phyloP scores from a whole-genome alignment of 1,139 yeast species.

The Pichia cactophila region DNA sequence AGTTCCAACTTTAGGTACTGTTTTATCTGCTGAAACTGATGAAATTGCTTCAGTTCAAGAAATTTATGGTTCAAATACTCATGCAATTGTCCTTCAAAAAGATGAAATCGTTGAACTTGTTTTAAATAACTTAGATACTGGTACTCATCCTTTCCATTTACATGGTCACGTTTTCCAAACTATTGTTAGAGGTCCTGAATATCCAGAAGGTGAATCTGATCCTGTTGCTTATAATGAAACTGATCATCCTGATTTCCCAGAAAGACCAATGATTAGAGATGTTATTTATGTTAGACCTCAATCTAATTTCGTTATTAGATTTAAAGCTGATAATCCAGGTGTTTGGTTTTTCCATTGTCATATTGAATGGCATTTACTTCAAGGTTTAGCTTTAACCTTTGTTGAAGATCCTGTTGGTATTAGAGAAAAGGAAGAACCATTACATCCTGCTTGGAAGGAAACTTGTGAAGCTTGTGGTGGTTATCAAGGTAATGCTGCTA shows the following conservation, averaged over 20 bases:
- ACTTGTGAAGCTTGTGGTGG: conserved; percentile 50
- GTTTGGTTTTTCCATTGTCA: conserved; percentile 64
- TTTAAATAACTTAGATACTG: conserved; percentile 69
- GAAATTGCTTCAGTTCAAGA: conserved; percentile 44
- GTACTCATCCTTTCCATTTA: conserved; percentile 88
- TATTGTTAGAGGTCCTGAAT: conserved; percentile 42
- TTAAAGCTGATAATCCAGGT: conserved; percentile 54
- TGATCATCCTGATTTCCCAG: conserved; percentile 51
- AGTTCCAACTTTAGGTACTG: conserved; percentile 76
- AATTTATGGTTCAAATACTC: conserved; percentile 76
- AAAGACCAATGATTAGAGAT: conserved; percentile 43
- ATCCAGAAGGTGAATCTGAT: conserved; percentile 34
- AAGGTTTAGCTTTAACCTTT: conserved; percentile 47
- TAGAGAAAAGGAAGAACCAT: conserved; percentile 37
- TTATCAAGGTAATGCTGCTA: conserved; percentile 79
- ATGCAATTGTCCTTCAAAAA: conserved; percentile 61
- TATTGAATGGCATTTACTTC: conserved; percentile 58
- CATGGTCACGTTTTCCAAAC: conserved; percentile 85
- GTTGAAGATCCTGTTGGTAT: conserved; percentile 51
- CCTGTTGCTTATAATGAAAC: conserved; percentile 43
- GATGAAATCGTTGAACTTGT: conserved; percentile 66
- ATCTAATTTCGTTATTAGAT: conserved; percentile 49
- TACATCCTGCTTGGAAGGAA: conserved; percentile 49
- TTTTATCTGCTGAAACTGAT: conserved; percentile 50
- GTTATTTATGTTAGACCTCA: conserved; percentile 44